Base-by-base conservation (phyloP, 371 early-diverging fungal genomes). In the Umbelopsis sp. region DNA sequence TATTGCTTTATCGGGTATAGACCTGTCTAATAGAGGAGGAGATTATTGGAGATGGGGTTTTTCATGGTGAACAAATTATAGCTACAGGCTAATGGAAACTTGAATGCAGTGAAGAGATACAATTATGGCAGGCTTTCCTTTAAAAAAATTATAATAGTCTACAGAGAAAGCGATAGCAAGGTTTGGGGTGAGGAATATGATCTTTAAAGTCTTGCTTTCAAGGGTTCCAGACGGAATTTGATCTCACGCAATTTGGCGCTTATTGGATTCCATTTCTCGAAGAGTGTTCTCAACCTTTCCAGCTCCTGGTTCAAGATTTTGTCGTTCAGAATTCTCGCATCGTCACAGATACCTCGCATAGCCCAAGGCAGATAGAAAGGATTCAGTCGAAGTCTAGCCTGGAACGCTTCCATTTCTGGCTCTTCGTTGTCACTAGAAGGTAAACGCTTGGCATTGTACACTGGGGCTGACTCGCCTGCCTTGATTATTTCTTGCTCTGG, bases 321-420 rank as follows among this genome's bases (percentile, higher is more conserved):
- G 67, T 92, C 82, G 9, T 79, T 78, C 1, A 77, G 70, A 6
- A 95, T 86, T n/a, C 69, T 69, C 16, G 86, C 79, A 66, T 94
- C 93, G 6, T 86, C 86, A 66, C 87, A 80, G 20, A 97, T 79
- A 7, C 90, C 89, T 10, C 93, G 94, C 89, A 97, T 88, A 7
- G 92, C 91, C 96, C 96, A 96, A 4, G 97, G 96, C 4, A 97
- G 76, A 75, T 87, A 93, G 72, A 89, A 94, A 8, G 95, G 96
- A 65, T 97, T 97, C 37, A 89, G 76, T 29, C 83, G 85, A n/a
- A 77, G 69, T 48, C 83, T 80, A 51, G 88, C 89, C 29, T 76
- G 72, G 68, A 90, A 87, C 0, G 74, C 71, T 8, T 83, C 70
- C 50, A 87, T 48, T 1, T 67, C 46, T 2, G 72, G 66, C 4